Conservation (phyloP, 176 grass and related monocot species). For the Hordeum marinum region DNA sequence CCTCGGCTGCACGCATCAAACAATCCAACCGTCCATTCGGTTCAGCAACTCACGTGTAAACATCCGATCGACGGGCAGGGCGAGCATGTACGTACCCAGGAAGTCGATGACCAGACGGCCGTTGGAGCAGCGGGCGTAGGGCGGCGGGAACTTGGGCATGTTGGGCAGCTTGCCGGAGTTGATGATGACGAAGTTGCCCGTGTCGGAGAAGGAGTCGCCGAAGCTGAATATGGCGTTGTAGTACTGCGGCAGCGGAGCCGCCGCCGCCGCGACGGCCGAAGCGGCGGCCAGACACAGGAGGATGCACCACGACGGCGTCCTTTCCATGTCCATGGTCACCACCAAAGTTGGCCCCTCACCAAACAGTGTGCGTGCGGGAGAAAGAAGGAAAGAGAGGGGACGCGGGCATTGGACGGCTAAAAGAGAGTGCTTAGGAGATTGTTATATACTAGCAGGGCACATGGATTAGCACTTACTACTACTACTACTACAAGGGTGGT, state of each 20-base stretch:
- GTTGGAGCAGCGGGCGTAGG: constrained; percentile 76
- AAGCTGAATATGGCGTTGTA: constrained; percentile 91
- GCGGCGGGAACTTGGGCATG: constrained; percentile 64
- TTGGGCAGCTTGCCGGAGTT: constrained; percentile 58
- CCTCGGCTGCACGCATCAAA: constrained; percentile 46
- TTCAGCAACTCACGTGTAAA: background rate
- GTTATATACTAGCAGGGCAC: constrained; percentile 38
- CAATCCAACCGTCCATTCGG: too few species aligned
- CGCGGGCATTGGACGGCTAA: background rate
- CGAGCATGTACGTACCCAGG: constrained; percentile 28
- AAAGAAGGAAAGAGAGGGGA: too few species aligned
- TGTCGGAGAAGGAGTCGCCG: constrained; percentile 85
- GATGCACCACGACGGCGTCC: background rate
- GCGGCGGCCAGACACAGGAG: background rate
- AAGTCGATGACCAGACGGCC: constrained; percentile 83
- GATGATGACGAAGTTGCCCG: constrained; percentile 80
- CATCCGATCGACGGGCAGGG: background rate
- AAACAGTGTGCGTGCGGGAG: too few species aligned
- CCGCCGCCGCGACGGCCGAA: background rate
- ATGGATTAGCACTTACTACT: constrained; percentile 19
- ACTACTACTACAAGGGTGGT: background rate
- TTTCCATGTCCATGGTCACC: background rate
- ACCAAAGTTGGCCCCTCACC: background rate
- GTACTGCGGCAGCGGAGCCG: constrained; percentile 31
- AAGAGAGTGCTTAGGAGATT: constrained; percentile 10